Conservation (phyloP, 2,329 filamentous ascomycete genomes). For the Colletotrichum camelliae region DNA sequence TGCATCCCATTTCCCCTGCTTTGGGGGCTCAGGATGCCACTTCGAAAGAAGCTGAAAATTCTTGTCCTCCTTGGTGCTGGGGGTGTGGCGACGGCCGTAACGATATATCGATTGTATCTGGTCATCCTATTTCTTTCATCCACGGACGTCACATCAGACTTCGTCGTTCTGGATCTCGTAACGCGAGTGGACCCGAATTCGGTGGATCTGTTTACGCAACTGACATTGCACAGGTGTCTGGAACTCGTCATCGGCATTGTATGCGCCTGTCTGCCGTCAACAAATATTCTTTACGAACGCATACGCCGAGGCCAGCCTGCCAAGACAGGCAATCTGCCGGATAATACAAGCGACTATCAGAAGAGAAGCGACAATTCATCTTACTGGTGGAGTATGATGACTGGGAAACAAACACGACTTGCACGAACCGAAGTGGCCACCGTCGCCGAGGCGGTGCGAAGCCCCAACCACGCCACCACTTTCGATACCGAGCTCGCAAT, state of each 20-base stretch:
- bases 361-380: not conserved
- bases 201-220: not conserved
- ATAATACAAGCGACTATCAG: not conserved
- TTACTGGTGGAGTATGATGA: conserved; percentile 8
- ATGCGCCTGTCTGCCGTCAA: conserved; percentile 22
- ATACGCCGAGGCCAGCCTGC: not conserved
- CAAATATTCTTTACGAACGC: conserved; percentile 21
- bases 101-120: conserved; percentile 30
- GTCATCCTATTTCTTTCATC: conserved; percentile 26
- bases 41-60: conserved; percentile 37
- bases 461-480: not conserved
- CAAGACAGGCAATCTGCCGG: not conserved
- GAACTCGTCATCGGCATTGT: conserved; percentile 25
- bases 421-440: not conserved
- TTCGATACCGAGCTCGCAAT: conserved; percentile 16
- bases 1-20: conserved; percentile 36
- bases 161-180: conserved; percentile 22
- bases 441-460: not conserved
- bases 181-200: not conserved
- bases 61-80: conserved; percentile 33
- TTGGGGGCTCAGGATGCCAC: conserved; percentile 31
- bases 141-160: conserved; percentile 28
- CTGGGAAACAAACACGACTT: not conserved
- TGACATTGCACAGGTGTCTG: not conserved
- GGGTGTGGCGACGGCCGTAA: conserved; percentile 32